Conservation (phyloP, 768 basidiomycete genomes). For the Chiua virens region DNA sequence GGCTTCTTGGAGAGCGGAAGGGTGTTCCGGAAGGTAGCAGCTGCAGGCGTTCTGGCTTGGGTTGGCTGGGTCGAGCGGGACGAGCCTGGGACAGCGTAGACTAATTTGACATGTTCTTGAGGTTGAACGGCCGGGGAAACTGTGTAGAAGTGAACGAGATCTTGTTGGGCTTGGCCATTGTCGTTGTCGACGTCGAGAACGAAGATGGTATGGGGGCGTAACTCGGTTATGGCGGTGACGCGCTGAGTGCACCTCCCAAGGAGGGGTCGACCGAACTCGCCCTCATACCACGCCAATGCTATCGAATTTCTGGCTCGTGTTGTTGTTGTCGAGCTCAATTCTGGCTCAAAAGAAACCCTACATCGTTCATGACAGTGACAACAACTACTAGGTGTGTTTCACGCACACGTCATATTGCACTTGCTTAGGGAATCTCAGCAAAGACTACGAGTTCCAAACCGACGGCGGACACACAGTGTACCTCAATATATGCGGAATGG, state of each 20-base stretch:
- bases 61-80: constrained; percentile 54
- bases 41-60: constrained; percentile 30
- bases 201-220: constrained; percentile 16
- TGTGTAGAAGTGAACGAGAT: too few species aligned
- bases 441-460: constrained; percentile 60
- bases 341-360: constrained; percentile 55
- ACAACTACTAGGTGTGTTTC: constrained; percentile 58
- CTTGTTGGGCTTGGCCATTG: too few species aligned
- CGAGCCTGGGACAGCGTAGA: too few species aligned
- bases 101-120: too few species aligned
- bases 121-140: too few species aligned
- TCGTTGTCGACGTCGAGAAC: constrained; percentile 30
- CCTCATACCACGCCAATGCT: constrained; percentile 13
- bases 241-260: constrained; percentile 14
- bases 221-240: constrained; percentile 29
- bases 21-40: constrained; percentile 52
- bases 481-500: constrained; percentile 65
- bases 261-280: constrained; percentile 22
- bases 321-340: constrained; percentile 6
- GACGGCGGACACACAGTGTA: constrained; percentile 45
- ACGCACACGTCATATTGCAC: background rate
- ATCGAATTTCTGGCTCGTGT: background rate
- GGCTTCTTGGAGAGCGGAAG: constrained; percentile 48
- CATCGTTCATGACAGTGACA: constrained; percentile 47
- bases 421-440: constrained; percentile 40